Conservation (phyloP, 306 rosid genomes). For the Inga leiocalycina region DNA sequence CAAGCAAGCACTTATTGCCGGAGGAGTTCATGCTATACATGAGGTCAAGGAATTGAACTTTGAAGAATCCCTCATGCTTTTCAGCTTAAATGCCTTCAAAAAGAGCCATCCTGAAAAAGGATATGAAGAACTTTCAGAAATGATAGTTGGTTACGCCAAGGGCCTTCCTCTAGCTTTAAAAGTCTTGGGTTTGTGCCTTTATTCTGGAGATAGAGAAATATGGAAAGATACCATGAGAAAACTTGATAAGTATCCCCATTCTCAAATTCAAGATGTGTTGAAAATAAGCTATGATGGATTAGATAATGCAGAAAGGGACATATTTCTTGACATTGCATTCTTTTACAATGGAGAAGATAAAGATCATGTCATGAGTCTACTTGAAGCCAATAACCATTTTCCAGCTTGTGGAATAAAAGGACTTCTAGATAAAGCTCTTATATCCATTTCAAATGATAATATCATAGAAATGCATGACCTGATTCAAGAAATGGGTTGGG, state of each 20-base stretch:
- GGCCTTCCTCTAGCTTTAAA: conserved; percentile 24
- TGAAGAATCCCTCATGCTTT: not conserved
- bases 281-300: not conserved
- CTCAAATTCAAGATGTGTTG: not conserved
- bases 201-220: not conserved
- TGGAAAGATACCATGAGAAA: not conserved
- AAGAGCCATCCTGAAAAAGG: no score
- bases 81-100: conserved; percentile 34
- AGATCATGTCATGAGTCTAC: not conserved
- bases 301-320: not conserved
- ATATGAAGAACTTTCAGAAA: not conserved
- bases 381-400: not conserved
- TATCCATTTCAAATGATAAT: not conserved
- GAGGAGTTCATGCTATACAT: conserved; percentile 1
- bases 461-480: conserved; percentile 5
- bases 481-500: conserved; percentile 12
- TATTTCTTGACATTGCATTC: not conserved
- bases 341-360: not conserved
- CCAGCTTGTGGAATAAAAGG: not conserved
- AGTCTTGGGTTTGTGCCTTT: not conserved
- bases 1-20: not conserved
- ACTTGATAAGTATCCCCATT: not conserved
- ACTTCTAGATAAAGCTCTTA: not conserved
- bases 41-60: not conserved
- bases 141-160: not conserved